Conservation (phyloP, 1,284 basidiomycete genomes). For the Cutaneotrichosporon cutaneum region DNA sequence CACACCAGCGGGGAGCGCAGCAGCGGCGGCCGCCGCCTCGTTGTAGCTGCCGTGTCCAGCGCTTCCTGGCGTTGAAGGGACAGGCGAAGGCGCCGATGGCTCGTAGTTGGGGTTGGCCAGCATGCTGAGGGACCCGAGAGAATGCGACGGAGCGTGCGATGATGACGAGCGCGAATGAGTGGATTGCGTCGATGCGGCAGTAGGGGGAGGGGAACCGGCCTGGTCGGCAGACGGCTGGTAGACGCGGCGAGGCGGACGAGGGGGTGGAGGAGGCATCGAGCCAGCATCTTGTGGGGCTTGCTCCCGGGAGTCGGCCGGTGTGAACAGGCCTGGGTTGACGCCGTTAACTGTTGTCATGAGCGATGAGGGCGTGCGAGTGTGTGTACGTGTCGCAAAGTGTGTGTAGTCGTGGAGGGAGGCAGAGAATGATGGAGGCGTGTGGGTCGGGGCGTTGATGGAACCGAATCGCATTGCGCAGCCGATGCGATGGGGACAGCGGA, state of each 20-base stretch:
- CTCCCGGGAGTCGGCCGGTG: constrained; percentile 11
- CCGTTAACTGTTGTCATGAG: constrained; percentile 12
- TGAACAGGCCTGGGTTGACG: constrained; percentile 28
- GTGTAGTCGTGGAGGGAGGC: neutral
- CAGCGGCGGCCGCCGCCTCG: neutral
- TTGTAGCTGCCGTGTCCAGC: constrained; percentile 11
- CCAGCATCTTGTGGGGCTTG: neutral
- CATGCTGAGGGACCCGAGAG: constrained; percentile 44
- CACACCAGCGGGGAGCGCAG: constrained; percentile 28
- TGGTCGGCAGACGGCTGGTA: constrained; percentile 25
- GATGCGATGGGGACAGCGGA: neutral
- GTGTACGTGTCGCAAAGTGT: neutral
- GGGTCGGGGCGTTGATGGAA: neutral
- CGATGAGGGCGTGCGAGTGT: neutral
- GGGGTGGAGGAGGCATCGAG: constrained; percentile 32
- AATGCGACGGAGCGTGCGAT: constrained; percentile 36
- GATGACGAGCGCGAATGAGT: constrained; percentile 35
- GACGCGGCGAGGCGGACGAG: constrained; percentile 43
- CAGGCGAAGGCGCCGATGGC: constrained; percentile 17
- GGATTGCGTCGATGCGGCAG: constrained; percentile 17
- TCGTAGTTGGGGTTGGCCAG: constrained; percentile 19
- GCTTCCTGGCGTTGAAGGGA: constrained; percentile 15
- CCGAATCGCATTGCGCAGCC: neutral
- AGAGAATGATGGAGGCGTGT: neutral
- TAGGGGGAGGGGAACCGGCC: constrained; percentile 20